phyloP scores from a whole-genome alignment of 768 basidiomycete species.

The Coprinellus micaceus region DNA sequence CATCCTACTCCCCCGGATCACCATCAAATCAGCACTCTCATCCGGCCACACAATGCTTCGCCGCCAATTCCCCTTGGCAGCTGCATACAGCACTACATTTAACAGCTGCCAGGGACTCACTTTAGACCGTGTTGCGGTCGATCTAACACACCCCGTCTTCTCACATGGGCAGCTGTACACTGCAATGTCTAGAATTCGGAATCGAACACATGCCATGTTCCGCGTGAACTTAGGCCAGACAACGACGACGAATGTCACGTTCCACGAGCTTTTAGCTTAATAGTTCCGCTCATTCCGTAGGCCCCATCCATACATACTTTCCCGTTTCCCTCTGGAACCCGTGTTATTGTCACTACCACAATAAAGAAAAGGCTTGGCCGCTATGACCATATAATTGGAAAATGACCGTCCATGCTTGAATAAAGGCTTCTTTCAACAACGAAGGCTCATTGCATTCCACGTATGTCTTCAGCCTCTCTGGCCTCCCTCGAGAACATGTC shows the following conservation, averaged over 20 bases:
- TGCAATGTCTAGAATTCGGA: constrained; percentile 16
- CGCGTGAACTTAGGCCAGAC: neutral
- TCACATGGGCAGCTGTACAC: constrained; percentile 32
- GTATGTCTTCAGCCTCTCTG: no score
- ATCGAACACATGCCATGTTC: constrained; percentile 8
- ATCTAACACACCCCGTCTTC: constrained; percentile 34
- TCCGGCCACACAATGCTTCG: constrained; percentile 26
- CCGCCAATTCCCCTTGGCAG: constrained; percentile 34
- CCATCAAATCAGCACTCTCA: constrained; percentile 12
- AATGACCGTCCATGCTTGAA: no score
- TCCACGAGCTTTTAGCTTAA: neutral
- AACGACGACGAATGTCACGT: constrained; percentile 14
- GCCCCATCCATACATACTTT: no score
- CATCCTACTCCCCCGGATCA: constrained; percentile 18
- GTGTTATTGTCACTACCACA: no score
- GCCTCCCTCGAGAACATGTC: no score
- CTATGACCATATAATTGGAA: no score
- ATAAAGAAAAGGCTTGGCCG: no score
- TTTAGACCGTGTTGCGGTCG: constrained; percentile 33
- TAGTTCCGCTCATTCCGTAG: neutral
- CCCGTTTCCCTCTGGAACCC: no score
- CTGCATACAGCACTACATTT: constrained; percentile 40
- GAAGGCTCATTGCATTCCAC: no score
- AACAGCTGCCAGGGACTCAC: constrained; percentile 31
- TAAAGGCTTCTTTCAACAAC: no score